phyloP scores from a whole-genome alignment of 441 rosid species.

The Pelargonium myrrhifolium region DNA sequence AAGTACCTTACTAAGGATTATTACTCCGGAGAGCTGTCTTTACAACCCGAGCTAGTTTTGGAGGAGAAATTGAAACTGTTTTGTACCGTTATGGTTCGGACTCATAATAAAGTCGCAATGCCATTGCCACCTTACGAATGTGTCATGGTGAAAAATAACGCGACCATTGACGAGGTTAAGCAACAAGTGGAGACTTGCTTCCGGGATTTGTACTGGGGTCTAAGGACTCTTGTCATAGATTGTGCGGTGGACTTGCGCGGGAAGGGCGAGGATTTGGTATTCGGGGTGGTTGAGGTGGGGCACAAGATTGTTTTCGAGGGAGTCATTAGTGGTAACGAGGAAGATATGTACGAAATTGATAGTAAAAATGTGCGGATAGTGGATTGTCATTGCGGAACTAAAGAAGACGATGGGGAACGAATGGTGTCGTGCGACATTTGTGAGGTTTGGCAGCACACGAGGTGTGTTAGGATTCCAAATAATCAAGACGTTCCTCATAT shows the following conservation, averaged over 20 bases:
- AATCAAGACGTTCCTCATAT: conserved; percentile 61
- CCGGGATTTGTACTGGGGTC: conserved; percentile 64
- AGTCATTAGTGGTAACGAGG: conserved; percentile 17
- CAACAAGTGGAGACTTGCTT: conserved; percentile 53
- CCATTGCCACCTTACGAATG: conserved; percentile 54
- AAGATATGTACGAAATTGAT: conserved; percentile 28
- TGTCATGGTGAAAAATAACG: conserved; percentile 40
- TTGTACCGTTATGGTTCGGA: conserved; percentile 42
- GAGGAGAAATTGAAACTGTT: conserved; percentile 45
- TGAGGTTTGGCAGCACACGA: conserved; percentile 79
- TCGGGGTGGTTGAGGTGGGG: conserved; percentile 39
- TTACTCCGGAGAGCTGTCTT: conserved; percentile 15
- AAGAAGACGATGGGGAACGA: conserved; percentile 75
- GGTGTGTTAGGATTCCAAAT: conserved; percentile 63
- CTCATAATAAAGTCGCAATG: conserved; percentile 5
- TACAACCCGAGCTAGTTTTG: conserved; percentile 23
- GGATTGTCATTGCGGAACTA: conserved; percentile 60
- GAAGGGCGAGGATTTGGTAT: conserved; percentile 33
- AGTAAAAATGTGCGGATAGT: conserved; percentile 22
- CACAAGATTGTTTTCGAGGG: conserved; percentile 45
- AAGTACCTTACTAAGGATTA: conserved; percentile 65
- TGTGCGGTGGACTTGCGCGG: conserved; percentile 33
- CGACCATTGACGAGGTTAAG: conserved; percentile 56
- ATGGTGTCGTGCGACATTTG: conserved; percentile 77
- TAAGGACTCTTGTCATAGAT: conserved; percentile 39